Conservation (phyloP, 2,329 filamentous ascomycete species). For the Neonectria coccinea region DNA sequence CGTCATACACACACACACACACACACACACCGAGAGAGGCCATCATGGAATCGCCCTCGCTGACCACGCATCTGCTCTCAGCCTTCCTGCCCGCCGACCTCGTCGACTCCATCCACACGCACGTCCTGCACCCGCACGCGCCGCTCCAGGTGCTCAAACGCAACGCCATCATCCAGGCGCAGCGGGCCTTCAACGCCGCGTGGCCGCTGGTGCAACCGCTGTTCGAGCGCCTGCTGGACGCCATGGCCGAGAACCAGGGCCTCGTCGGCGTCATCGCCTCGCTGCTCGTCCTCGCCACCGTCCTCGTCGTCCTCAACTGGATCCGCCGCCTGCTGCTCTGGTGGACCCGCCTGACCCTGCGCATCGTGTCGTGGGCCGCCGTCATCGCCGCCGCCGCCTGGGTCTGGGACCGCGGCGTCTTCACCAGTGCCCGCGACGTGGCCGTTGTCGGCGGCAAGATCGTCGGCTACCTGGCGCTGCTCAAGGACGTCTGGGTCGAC, state of each 20-base stretch:
- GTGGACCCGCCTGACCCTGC: constrained; percentile 76
- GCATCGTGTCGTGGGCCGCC: constrained; percentile 72
- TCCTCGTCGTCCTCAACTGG: constrained; percentile 77
- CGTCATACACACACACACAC: neutral
- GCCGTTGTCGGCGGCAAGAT: constrained; percentile 57
- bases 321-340: constrained; percentile 79
- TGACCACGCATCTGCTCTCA: constrained; percentile 52
- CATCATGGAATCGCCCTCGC: constrained; percentile 47
- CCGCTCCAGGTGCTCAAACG: constrained; percentile 57
- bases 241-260: constrained; percentile 52
- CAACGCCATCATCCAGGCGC: constrained; percentile 48
- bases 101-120: constrained; percentile 57
- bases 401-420: constrained; percentile 74
- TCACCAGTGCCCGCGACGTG: constrained; percentile 72
- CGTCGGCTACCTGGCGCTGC: constrained; percentile 59
- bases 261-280: constrained; percentile 49
- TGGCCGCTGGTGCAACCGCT: constrained; percentile 58
- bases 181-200: constrained; percentile 48
- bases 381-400: constrained; percentile 66
- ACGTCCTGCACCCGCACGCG: constrained; percentile 61
- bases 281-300: constrained; percentile 57
- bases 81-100: constrained; percentile 60
- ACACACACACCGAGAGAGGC: neutral
- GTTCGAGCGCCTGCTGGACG: constrained; percentile 53
- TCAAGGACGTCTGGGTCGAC: constrained; percentile 66